A percentile compares a stretch with the other conserved stretches of the same genome.
Evolutionary conservation across 306 rosid genomes (phyloP).

Genomic region (Citrullus colocynthis): DNA sequence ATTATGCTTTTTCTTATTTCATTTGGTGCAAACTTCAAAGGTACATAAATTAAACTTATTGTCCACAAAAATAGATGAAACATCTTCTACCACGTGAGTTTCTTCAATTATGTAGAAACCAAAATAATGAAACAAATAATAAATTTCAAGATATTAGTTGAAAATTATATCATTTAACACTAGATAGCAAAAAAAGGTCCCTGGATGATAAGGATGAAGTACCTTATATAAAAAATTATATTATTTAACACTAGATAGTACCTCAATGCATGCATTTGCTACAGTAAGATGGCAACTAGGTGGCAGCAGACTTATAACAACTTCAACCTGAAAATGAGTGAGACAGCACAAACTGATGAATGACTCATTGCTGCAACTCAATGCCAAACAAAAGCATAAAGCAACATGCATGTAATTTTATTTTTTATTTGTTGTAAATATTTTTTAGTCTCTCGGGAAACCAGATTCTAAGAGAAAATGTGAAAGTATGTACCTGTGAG

Average conservation of each 20-base stretch:
- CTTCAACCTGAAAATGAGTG: slow-evolving; percentile 52
- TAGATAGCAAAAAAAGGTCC: background rate
- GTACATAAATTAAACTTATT: background rate
- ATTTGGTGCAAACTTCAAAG: no score
- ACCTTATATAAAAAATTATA: background rate
- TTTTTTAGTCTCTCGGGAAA: background rate
- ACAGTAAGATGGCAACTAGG: slow-evolving; percentile 59
- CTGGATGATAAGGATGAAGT: background rate
- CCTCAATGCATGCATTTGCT: slow-evolving; percentile 90
- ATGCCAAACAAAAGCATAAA: background rate
- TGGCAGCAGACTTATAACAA: slow-evolving; percentile 81
- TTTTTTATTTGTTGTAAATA: background rate
- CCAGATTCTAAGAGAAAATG: background rate
- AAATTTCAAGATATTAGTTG: background rate
- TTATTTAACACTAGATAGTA: slow-evolving; percentile 19
- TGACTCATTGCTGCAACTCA: background rate
- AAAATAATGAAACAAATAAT: background rate
- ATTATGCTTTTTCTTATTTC: no score
- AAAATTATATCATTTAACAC: background rate
- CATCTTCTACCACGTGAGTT: background rate
- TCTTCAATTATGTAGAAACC: background rate
- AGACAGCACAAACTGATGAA: background rate
- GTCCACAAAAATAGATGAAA: background rate
- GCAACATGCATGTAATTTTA: background rate
- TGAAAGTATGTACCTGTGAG: slow-evolving; percentile 48